phyloP scores from a whole-genome alignment of 108 stramenopile species.

The Chaetoceros tenuissimus region DNA sequence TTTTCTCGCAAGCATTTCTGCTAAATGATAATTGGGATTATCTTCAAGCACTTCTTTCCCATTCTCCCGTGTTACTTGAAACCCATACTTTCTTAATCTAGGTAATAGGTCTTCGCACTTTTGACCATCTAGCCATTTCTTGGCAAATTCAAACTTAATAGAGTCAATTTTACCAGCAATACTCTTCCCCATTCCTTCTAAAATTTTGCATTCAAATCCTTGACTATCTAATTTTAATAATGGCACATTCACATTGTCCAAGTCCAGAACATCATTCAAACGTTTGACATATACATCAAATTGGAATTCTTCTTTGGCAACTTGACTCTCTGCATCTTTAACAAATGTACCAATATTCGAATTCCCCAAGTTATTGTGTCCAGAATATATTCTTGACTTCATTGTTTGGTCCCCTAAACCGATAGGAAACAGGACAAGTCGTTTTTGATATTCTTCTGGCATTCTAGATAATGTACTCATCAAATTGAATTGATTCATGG shows the following conservation, averaged over 20 bases:
- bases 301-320: background rate
- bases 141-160: conserved; percentile 1
- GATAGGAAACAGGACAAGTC: conserved; percentile 9
- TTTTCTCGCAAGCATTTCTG: too few relatives aligned
- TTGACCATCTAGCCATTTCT: background rate
- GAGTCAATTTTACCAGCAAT: background rate
- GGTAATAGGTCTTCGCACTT: background rate
- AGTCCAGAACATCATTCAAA: conserved; percentile 1
- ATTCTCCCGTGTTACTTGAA: background rate
- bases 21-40: too few relatives aligned
- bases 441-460: conserved; percentile 9
- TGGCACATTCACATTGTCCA: background rate
- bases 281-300: conserved; percentile 5
- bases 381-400: conserved; percentile 4
- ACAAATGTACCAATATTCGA: conserved; percentile 7
- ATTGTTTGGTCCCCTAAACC: conserved; percentile 4
- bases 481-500: too few relatives aligned
- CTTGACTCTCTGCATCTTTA: conserved; percentile 3
- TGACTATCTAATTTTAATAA: conserved; percentile 10
- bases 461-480: conserved; percentile 1
- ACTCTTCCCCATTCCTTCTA: conserved; percentile 2
- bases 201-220: conserved; percentile 9
- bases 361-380: conserved; percentile 13
- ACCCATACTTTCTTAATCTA: background rate
- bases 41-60: too few relatives aligned